phyloP scores from a whole-genome alignment of 768 basidiomycete genomes.

The Chlorophyllum brunneum region DNA sequence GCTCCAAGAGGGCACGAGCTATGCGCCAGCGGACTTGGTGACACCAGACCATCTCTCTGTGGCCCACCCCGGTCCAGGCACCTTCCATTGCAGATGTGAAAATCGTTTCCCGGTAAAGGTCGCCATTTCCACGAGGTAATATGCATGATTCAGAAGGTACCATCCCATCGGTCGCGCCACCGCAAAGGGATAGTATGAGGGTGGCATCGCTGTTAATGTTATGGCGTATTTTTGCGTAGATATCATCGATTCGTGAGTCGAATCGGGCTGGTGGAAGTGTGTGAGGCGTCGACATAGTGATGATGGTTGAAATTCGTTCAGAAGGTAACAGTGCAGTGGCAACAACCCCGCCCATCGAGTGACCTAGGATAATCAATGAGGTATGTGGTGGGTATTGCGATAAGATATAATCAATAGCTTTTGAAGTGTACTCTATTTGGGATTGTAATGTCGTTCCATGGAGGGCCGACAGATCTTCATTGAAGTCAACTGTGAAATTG shows the following conservation, averaged over 20 bases:
- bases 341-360: constrained; percentile 97
- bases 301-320: constrained; percentile 62
- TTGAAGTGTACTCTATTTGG: constrained; percentile 71
- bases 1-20: constrained; percentile 74
- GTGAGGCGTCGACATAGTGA: constrained; percentile 98
- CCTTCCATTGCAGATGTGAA: constrained; percentile 88
- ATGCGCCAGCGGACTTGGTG: constrained; percentile 92
- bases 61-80: constrained; percentile 94
- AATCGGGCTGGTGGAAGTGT: constrained; percentile 84
- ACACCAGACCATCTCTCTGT: constrained; percentile 98
- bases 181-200: constrained; percentile 81
- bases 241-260: constrained; percentile 71
- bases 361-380: constrained; percentile 75
- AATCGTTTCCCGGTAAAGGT: constrained; percentile 53
- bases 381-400: constrained; percentile 67
- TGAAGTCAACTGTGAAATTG: constrained; percentile 76
- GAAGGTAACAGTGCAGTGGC: constrained; percentile 76
- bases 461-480: constrained; percentile 95
- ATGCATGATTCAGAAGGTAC: constrained; percentile 89
- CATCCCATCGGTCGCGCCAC: constrained; percentile 89
- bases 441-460: constrained; percentile 85
- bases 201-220: constrained; percentile 44
- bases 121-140: constrained; percentile 33
- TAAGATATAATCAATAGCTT: constrained; percentile 74
- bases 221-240: constrained; percentile 52